A percentile compares a stretch with the other conserved stretches of the same genome.
Conservation (phyloP, 257 asterid genomes). For the Cinchona pubescens region DNA sequence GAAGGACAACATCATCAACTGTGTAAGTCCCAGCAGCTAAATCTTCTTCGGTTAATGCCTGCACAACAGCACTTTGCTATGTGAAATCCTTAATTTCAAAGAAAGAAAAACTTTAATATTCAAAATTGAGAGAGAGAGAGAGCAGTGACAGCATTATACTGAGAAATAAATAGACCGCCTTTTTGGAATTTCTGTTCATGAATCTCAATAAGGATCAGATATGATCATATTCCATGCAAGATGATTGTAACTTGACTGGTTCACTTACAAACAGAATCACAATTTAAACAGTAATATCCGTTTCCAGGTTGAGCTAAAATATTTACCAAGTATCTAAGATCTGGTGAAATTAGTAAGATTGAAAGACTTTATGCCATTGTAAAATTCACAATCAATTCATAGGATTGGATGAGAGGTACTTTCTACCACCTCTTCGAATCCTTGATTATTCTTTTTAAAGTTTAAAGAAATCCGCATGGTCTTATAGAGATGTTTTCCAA, state of each 20-base stretch:
- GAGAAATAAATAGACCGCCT: neutral
- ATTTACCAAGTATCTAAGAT: neutral
- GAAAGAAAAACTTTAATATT: neutral
- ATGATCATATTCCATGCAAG: neutral
- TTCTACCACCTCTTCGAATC: neutral
- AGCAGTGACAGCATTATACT: neutral
- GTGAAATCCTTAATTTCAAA: conserved; percentile 12
- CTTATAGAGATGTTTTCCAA: neutral
- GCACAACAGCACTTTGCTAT: conserved; percentile 17
- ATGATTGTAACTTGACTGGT: neutral
- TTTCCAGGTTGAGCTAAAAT: neutral
- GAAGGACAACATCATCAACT: conserved; percentile 76
- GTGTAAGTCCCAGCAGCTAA: conserved; percentile 58
- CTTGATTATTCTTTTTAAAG: neutral
- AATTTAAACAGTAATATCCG: neutral
- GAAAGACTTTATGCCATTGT: neutral
- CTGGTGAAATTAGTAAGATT: neutral
- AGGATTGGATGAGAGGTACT: neutral
- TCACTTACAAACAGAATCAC: neutral
- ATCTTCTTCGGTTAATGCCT: conserved; percentile 78
- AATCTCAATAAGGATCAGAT: conserved; percentile 1
- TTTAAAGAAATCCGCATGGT: neutral
- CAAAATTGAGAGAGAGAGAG: neutral
- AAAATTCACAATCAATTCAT: conserved; percentile 2
- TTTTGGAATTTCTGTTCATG: neutral